Percentiles rank a stretch among this genome's conserved stretches.
Evolutionary conservation across 2,329 filamentous ascomycete genomes (phyloP).

Genomic region (Fusarium sp.): DNA sequence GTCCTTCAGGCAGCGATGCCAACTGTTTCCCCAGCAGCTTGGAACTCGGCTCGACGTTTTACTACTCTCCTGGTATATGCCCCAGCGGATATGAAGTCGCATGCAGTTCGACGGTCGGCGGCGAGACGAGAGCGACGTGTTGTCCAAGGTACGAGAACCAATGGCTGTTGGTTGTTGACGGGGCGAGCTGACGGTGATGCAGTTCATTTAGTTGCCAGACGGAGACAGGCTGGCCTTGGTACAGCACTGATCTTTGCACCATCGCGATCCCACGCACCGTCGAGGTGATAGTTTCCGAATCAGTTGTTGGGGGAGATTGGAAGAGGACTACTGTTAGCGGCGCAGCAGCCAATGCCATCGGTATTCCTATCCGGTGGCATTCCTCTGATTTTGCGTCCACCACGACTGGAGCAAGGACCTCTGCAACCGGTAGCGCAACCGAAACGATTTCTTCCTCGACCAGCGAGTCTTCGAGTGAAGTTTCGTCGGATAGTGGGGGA

Average conservation of each 20-base stretch:
- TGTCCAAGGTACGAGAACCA: not conserved
- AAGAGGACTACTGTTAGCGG: not conserved
- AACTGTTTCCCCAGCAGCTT: not conserved
- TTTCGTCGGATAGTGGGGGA: not conserved
- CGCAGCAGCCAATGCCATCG: not conserved
- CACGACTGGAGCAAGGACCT: not conserved
- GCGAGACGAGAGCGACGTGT: slow-evolving; percentile 5
- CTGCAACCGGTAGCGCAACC: not conserved
- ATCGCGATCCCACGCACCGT: not conserved
- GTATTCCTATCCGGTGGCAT: slow-evolving; percentile 7
- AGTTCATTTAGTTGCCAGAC: slow-evolving; percentile 8
- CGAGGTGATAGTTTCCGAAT: not conserved
- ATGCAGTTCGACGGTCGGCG: not conserved
- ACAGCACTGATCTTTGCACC: slow-evolving; percentile 9
- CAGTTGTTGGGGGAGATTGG: slow-evolving; percentile 3
- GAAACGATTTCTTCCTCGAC: not conserved
- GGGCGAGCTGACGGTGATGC: not conserved
- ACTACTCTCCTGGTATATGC: not conserved
- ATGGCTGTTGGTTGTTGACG: not conserved
- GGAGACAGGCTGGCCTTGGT: not conserved
- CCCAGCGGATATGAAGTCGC: slow-evolving; percentile 1
- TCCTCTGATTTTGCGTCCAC: not conserved
- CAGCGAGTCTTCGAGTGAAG: rapidly evolving
- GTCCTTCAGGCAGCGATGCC: not conserved
- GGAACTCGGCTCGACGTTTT: not conserved